Percentiles rank a stretch among this genome's conserved stretches.
phyloP scores from a whole-genome alignment of 768 basidiomycete species.

The Crepidotus variabilis region DNA sequence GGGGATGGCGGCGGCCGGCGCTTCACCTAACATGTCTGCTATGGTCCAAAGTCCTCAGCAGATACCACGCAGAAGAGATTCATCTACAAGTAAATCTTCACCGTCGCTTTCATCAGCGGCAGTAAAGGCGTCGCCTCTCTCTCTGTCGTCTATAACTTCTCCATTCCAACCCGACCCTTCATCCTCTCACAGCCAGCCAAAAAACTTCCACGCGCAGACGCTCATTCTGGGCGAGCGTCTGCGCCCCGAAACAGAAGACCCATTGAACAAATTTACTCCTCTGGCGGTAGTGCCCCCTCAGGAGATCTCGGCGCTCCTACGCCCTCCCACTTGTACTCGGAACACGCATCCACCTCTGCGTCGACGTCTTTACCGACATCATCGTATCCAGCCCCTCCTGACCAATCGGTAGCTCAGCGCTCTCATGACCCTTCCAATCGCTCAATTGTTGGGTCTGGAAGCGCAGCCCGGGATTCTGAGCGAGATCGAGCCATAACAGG shows the following conservation, averaged over 20 bases:
- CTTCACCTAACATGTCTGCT: slow-evolving; percentile 16
- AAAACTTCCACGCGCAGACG: slow-evolving; percentile 82
- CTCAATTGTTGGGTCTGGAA: neutral
- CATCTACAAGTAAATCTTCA: slow-evolving; percentile 14
- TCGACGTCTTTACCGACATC: slow-evolving; percentile 3
- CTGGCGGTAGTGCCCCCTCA: slow-evolving; percentile 7
- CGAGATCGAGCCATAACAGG: neutral
- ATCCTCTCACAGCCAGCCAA: slow-evolving; percentile 37
- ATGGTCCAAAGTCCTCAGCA: slow-evolving; percentile 16
- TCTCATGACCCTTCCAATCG: neutral
- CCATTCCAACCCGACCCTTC: slow-evolving; percentile 29
- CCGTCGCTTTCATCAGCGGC: slow-evolving; percentile 13
- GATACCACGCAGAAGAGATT: slow-evolving; percentile 21
- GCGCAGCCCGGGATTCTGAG: slow-evolving; percentile 2
- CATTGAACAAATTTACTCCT: slow-evolving; percentile 30
- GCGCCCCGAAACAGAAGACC: slow-evolving; percentile 51
- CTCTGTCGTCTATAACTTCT: slow-evolving; percentile 37
- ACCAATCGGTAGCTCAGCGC: neutral
- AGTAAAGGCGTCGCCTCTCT: slow-evolving; percentile 30
- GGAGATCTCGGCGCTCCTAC: neutral
- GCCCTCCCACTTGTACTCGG: slow-evolving; percentile 22
- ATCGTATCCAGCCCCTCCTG: slow-evolving; percentile 1
- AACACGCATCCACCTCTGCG: slow-evolving; percentile 9
- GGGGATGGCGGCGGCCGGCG: neutral
- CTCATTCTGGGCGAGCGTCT: slow-evolving; percentile 75